phyloP scores from a whole-genome alignment of 2,329 filamentous ascomycete genomes.

The Aureobasidium melanogenum region DNA sequence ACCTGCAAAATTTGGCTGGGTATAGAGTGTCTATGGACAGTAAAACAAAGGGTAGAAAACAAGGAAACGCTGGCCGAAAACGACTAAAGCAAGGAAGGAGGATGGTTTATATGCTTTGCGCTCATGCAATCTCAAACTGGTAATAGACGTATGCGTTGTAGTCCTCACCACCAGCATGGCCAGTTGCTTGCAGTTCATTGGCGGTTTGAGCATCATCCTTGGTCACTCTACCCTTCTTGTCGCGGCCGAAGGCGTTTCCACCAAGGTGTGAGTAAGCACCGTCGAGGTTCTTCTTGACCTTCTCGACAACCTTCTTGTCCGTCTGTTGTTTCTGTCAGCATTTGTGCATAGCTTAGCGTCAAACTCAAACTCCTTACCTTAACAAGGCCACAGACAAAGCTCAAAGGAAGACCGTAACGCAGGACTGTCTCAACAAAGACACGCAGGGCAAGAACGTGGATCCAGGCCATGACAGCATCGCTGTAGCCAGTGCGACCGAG shows the following conservation, averaged over 20 bases:
- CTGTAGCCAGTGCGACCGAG: constrained; percentile 88
- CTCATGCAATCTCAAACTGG: constrained; percentile 67
- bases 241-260: constrained; percentile 84
- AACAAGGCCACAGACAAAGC: constrained; percentile 77
- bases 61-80: not conserved
- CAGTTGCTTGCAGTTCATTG: constrained; percentile 75
- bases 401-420: constrained; percentile 82
- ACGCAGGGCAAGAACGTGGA: constrained; percentile 80
- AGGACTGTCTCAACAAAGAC: constrained; percentile 99
- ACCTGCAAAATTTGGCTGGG: constrained; percentile 10
- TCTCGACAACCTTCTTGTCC: constrained; percentile 70
- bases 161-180: constrained; percentile 54
- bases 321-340: constrained; percentile 47
- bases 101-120: not conserved
- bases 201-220: constrained; percentile 78
- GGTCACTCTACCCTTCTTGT: constrained; percentile 85
- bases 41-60: not conserved
- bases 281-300: constrained; percentile 60
- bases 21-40: constrained; percentile 15
- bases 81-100: not conserved
- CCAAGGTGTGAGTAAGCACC: constrained; percentile 82
- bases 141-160: constrained; percentile 98
- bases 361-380: constrained; percentile 52
- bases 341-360: not conserved
- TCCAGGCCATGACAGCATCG: constrained; percentile 92